Evolutionary conservation across 192 early-diverging fungal genomes (phyloP).

Genomic region (Thamnidium elegans): DNA sequence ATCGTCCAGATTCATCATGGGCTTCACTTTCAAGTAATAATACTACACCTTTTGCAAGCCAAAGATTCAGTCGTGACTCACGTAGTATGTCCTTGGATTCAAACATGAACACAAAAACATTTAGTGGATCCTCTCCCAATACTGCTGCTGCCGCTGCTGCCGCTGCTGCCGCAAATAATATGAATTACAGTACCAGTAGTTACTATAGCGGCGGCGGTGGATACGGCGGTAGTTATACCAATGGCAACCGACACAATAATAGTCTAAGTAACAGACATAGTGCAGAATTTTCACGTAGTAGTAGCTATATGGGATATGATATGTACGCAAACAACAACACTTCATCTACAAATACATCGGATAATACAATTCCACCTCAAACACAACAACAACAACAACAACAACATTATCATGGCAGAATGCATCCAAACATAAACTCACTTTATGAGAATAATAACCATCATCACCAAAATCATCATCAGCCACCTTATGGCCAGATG

Average conservation of each 20-base stretch:
- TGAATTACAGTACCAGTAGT: too few relatives aligned
- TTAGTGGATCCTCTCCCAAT: background rate
- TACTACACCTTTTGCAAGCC: background rate
- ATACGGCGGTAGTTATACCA: background rate
- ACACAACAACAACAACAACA: background rate
- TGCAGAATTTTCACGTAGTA: slow-evolving; percentile 9
- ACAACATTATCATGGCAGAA: background rate
- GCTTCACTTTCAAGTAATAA: background rate
- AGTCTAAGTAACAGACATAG: background rate
- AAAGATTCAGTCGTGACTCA: slow-evolving; percentile 9
- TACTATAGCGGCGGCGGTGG: background rate
- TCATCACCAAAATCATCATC: background rate
- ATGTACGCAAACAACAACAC: background rate
- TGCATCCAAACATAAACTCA: slow-evolving; percentile 8
- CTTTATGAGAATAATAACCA: slow-evolving; percentile 4
- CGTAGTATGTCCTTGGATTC: slow-evolving; percentile 13
- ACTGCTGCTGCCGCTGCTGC: background rate
- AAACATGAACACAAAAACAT: slow-evolving; percentile 2
- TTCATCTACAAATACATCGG: slow-evolving; percentile 2
- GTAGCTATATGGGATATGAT: slow-evolving; percentile 4
- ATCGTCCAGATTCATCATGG: slow-evolving; percentile 12
- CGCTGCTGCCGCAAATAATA: background rate
- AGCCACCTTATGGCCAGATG: slow-evolving; percentile 10
- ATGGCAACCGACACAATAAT: background rate
- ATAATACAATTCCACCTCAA: background rate